phyloP scores from a whole-genome alignment of 2,329 filamentous ascomycete species.

The Davidsoniella australis region DNA sequence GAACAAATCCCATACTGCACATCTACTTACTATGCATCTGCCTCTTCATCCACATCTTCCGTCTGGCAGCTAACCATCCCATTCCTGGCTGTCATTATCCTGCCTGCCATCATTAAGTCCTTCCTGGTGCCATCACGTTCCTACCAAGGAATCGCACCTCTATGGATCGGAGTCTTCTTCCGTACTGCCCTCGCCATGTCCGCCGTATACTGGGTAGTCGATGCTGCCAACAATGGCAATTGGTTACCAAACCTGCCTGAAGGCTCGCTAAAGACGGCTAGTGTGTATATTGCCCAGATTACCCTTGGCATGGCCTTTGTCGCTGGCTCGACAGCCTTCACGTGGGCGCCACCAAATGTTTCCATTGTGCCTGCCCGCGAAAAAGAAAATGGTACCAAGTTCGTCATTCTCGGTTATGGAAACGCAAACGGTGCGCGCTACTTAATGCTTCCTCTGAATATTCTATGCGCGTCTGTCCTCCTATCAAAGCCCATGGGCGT shows the following conservation, averaged over 20 bases:
- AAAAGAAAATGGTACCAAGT: conserved; percentile 31
- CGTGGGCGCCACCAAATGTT: conserved; percentile 73
- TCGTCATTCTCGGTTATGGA: conserved; percentile 77
- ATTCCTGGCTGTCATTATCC: conserved; percentile 49
- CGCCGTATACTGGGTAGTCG: conserved; percentile 73
- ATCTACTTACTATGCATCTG: conserved; percentile 89
- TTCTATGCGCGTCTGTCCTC: conserved; percentile 59
- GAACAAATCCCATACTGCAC: conserved; percentile 96
- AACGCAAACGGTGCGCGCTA: conserved; percentile 89
- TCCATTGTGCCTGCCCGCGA: conserved; percentile 43
- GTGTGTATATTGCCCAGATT: conserved; percentile 63
- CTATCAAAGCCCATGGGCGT: conserved; percentile 91
- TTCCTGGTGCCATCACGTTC: conserved; percentile 72
- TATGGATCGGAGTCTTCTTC: conserved; percentile 71
- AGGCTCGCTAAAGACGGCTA: conserved; percentile 51
- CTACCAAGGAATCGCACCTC: conserved; percentile 68
- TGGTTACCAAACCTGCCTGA: conserved; percentile 51
- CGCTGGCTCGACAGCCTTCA: conserved; percentile 69
- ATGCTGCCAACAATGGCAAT: conserved; percentile 70
- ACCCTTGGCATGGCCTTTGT: conserved; percentile 65
- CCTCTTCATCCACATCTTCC: conserved; percentile 80
- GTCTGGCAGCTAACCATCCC: conserved; percentile 77
- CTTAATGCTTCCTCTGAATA: conserved; percentile 64
- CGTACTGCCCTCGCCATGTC: conserved; percentile 58
- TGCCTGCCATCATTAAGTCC: conserved; percentile 61